Conservation (phyloP, 441 rosid species). For the Euphorbia celastroides region DNA sequence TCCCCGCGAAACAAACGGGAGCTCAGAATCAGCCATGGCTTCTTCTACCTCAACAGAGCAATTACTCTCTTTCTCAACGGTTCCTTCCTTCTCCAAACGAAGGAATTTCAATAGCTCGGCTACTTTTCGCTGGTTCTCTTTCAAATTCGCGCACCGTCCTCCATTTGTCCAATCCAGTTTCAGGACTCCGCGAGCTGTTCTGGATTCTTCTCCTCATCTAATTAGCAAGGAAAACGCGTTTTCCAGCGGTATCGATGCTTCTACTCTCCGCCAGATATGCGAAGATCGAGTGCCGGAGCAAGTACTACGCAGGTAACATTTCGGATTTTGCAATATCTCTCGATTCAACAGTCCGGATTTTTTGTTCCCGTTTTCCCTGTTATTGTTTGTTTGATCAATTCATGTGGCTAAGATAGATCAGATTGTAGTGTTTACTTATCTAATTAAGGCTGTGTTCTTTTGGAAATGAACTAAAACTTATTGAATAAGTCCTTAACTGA, state of each 20-base stretch:
- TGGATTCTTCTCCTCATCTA: conserved; percentile 16
- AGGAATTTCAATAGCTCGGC: conserved; percentile 4
- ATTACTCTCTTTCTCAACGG: conserved; percentile 17
- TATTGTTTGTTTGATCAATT: not conserved
- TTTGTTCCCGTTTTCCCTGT: not conserved
- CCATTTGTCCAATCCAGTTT: conserved; percentile 4
- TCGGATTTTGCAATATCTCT: not conserved
- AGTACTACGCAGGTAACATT: conserved; percentile 47
- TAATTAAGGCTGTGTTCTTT: too few relatives aligned
- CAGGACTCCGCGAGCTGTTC: conserved; percentile 15
- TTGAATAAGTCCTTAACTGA: too few relatives aligned
- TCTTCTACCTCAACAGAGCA: conserved; percentile 23
- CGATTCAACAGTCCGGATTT: not conserved
- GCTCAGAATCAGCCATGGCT: conserved; percentile 2
- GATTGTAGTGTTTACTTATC: not conserved
- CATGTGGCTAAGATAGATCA: not conserved
- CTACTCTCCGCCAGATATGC: conserved; percentile 42
- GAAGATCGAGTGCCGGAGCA: conserved; percentile 60
- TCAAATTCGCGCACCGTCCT: conserved; percentile 2
- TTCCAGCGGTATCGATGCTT: not conserved
- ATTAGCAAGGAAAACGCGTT: conserved; percentile 1
- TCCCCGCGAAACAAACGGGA: too few relatives aligned
- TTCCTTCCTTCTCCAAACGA: conserved; percentile 15
- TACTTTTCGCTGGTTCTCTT: conserved; percentile 2
- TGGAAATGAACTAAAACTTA: too few relatives aligned